A percentile compares a stretch with the other conserved stretches of the same genome.
Evolutionary conservation across 768 basidiomycete species (phyloP).

Genomic region (Amanita rimosa): DNA sequence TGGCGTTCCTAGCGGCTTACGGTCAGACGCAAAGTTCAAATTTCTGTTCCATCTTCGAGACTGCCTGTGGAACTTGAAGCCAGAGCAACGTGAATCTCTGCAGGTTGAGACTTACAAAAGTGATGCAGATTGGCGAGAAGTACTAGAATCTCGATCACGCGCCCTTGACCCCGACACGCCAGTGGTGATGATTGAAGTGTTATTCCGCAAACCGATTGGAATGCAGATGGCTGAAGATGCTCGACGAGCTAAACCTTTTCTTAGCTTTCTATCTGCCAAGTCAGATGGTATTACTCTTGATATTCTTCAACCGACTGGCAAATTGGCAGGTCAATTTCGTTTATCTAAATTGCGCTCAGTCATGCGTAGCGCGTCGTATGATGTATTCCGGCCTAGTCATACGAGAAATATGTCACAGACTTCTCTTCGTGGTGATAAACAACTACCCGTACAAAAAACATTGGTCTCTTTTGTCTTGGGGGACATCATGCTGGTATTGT

Average conservation of each 20-base stretch:
- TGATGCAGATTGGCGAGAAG: neutral
- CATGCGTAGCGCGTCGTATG: conserved; percentile 13
- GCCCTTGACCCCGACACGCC: conserved; percentile 4
- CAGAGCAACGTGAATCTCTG: neutral
- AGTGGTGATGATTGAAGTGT: neutral
- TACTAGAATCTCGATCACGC: neutral
- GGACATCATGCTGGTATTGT: conserved; percentile 30
- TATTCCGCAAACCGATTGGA: neutral
- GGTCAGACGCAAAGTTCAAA: conserved; percentile 61
- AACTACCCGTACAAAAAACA: conserved; percentile 18
- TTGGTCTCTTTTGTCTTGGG: conserved; percentile 27
- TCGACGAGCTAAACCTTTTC: neutral
- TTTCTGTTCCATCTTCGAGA: conserved; percentile 73
- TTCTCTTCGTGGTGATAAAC: conserved; percentile 26
- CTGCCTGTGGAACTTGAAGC: conserved; percentile 35
- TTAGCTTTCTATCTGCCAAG: neutral
- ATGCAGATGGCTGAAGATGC: neutral
- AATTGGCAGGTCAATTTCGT: conserved; percentile 23
- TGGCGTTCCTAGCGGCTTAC: conserved; percentile 55
- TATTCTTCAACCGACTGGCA: conserved; percentile 6
- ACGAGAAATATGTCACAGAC: conserved; percentile 30
- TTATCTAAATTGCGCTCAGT: conserved; percentile 20
- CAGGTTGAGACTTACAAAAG: neutral
- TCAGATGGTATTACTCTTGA: neutral
- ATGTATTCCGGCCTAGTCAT: conserved; percentile 3